Base-by-base conservation (phyloP, 2,329 filamentous ascomycete genomes). In the Sarocladiaceae sp. region DNA sequence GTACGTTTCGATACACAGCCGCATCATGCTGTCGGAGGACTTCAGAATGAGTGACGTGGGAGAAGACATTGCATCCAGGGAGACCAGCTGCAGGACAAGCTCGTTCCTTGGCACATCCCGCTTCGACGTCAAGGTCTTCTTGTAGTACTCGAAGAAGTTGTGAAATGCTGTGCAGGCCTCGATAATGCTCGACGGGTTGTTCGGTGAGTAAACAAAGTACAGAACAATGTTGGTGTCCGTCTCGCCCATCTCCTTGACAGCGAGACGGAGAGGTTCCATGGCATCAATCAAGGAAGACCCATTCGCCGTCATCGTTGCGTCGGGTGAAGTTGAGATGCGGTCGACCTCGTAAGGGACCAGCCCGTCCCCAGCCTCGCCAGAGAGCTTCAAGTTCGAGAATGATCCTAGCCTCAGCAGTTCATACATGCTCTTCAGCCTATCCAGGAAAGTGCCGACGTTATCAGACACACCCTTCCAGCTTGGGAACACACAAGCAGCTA, bases 81-180 rank as follows among this genome's bases (percentile, higher is more conserved):
- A 83, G 1, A 94, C 66, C 2, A 94, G 72, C 56, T 94, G 88
- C 15, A 94, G 66, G 3, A 88, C 82, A n/a, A 93, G 58, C 46
- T 91, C 85, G 45, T 79, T 82, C 18, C 66, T 55, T 3, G 69
- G 59, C 6, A 64, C 54, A 44, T 70, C 57, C 47, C 65, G 68
- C 45, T 68, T 70, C 16, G 66, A 64, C 3, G 64, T 58, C 9
- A 63, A 55, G 6, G 66, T 58, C 46, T 69, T 73, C 48, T 69
- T 72, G 37, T 74, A 74, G 3, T 67, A 61, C 49, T 86, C 80
- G 52, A 83, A 85, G 4, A 91, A 76, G 31, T 77, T 71, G 60
- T 85, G 82, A 58, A 91, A 91, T 10, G 83, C 80, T 10, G 78
- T 73, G 55, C 85, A 91, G 1, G 87, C 76, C 49, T 88, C 81